phyloP scores from a whole-genome alignment of 352 stramenopile species.

The Pilasporangium apinafurcum region DNA sequence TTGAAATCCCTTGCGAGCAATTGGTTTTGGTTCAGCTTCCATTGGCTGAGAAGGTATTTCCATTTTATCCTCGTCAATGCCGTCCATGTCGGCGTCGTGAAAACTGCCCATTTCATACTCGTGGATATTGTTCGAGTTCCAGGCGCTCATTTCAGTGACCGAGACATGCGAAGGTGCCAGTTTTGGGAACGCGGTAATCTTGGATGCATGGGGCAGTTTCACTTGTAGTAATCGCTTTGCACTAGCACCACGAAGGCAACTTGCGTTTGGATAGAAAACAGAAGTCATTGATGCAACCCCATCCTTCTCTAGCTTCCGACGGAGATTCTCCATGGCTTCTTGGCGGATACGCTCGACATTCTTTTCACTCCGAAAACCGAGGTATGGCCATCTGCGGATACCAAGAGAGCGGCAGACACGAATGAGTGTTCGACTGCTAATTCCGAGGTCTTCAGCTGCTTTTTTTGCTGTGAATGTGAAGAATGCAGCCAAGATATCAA shows the following conservation, averaged over 20 bases:
- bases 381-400: constrained; percentile 73
- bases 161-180: constrained; percentile 1
- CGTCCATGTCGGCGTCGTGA: constrained; percentile 6
- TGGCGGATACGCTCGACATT: constrained; percentile 74
- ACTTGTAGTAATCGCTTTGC: constrained; percentile 70
- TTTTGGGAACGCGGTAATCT: constrained; percentile 8
- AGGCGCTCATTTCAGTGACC: neutral
- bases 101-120: constrained; percentile 6
- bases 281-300: constrained; percentile 22
- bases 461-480: constrained; percentile 77
- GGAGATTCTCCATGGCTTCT: constrained; percentile 74
- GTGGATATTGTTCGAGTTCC: constrained; percentile 4
- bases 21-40: too few relatives aligned
- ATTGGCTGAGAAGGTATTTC: too few relatives aligned
- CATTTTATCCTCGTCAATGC: too few relatives aligned
- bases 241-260: constrained; percentile 55
- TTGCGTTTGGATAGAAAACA: constrained; percentile 30
- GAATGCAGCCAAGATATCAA: constrained; percentile 55
- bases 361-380: constrained; percentile 75
- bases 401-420: constrained; percentile 67
- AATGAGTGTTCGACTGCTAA: constrained; percentile 75
- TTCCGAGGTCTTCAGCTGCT: constrained; percentile 64
- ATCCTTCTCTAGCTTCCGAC: constrained; percentile 56
- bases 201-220: constrained; percentile 27
- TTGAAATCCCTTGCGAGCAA: too few relatives aligned